Evolutionary conservation across 805 yeast species (phyloP), one percentile per base, ranked within the genome.

Genomic region (Candida sonorensis): DNA sequence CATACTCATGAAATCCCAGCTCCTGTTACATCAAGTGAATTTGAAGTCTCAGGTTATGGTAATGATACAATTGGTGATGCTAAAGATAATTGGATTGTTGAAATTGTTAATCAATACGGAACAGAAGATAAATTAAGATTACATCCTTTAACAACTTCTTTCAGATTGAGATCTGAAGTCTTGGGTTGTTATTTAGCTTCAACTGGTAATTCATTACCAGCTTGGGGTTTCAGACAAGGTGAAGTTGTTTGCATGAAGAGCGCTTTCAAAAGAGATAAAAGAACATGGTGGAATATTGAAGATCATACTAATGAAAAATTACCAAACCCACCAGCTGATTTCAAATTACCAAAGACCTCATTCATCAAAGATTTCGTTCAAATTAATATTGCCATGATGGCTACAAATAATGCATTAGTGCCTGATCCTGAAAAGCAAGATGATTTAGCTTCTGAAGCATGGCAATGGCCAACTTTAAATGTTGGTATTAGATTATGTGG

Each of bases 1-100:
- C 95, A 88, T 59, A 72, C 96, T 10, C 97, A 92, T 59, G 59
- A 71, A 24, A 69, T 92, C 30, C 62, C 76, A 4, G 94, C 94
- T 2, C 92, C 92, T 15, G 66, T 84, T 10, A 64, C 81, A 36
- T 72, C 69, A 35, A 58, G 67, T 23, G 28, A 26, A 26, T 81
- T 67, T 62, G 99, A 92, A 63, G 95, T 85, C 11, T 75, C 95
- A 9, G 83, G 96, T 50, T 86, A 86, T 52, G 94, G 96, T 36
- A 72, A 75, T 41, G 67, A 70, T 29, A 64, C 70, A 0, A 54
- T 76, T 38, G 90, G 92, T 39, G 97, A 90, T 50, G 57, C 56
- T 4, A 82, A 83, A 50, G 97, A 88, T 54, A 80, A 92, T 57
- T 92, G 98, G 98, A 62, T 81, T 23, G 65, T 90, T 27, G 95